Conservation (phyloP, 345 rosid species). For the Abelmoschus esculentus region DNA sequence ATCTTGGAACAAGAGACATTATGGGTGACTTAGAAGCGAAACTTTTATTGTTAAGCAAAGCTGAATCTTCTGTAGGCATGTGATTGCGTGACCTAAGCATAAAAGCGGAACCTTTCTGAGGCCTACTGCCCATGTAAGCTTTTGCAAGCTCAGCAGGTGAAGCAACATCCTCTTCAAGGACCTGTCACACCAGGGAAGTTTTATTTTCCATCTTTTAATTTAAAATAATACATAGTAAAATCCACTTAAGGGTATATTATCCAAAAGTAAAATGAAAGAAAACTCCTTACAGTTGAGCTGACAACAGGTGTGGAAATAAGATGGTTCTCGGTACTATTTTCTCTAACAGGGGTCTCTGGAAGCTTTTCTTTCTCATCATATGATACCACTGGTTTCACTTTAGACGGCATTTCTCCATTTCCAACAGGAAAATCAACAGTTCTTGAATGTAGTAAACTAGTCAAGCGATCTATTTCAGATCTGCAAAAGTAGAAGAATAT, state of each 20-base stretch:
- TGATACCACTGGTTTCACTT: conserved; percentile 23
- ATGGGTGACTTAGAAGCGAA: conserved; percentile 40
- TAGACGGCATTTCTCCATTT: conserved; percentile 38
- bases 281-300: conserved; percentile 35
- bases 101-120: conserved; percentile 62
- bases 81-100: conserved; percentile 36
- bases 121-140: conserved; percentile 88
- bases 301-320: conserved; percentile 37
- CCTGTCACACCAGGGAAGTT: conserved; percentile 37
- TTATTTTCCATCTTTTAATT: background rate
- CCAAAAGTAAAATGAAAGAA: background rate
- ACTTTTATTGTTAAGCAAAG: conserved; percentile 23
- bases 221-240: background rate
- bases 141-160: conserved; percentile 96
- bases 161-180: conserved; percentile 54
- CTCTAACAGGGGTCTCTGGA: conserved; percentile 26
- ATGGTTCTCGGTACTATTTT: conserved; percentile 30
- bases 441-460: conserved; percentile 59
- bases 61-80: conserved; percentile 40
- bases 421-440: conserved; percentile 34
- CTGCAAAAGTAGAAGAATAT: conserved; percentile 31
- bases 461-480: conserved; percentile 76
- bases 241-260: background rate
- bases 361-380: conserved; percentile 27
- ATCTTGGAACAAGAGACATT: conserved; percentile 42